Percentiles rank a stretch among this genome's conserved stretches.
Conservation (phyloP, 345 rosid genomes). For the Turnera subulata region DNA sequence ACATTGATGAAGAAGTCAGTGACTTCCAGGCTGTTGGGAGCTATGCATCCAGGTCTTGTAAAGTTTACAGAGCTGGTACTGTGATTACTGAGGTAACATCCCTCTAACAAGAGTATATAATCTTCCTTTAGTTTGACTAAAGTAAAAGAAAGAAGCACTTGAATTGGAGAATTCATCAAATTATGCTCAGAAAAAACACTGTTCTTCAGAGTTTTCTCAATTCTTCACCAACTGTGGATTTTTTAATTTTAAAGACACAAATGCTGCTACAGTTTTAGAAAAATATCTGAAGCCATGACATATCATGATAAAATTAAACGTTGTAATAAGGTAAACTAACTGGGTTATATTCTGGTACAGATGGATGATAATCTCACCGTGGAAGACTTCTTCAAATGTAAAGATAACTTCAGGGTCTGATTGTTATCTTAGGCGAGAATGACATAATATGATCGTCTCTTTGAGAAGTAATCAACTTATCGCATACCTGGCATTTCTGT, state of each 20-base stretch:
- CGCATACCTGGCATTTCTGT: too few relatives aligned
- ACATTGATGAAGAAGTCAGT: slow-evolving; percentile 13
- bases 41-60: slow-evolving; percentile 44
- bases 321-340: too few relatives aligned
- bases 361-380: slow-evolving; percentile 46
- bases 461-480: not conserved
- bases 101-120: not conserved
- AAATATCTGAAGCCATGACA: too few relatives aligned
- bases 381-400: slow-evolving; percentile 55
- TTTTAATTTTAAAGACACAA: too few relatives aligned
- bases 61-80: slow-evolving; percentile 39
- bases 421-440: slow-evolving; percentile 46
- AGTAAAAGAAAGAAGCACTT: too few relatives aligned
- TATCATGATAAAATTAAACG: too few relatives aligned
- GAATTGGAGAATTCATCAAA: too few relatives aligned
- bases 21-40: slow-evolving; percentile 48
- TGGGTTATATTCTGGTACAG: slow-evolving; percentile 9
- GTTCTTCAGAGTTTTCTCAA: too few relatives aligned
- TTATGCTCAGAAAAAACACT: too few relatives aligned
- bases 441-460: slow-evolving; percentile 23
- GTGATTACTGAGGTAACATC: slow-evolving; percentile 50
- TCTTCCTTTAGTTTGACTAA: not conserved
- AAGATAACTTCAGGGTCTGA: slow-evolving; percentile 44
- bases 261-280: too few relatives aligned
- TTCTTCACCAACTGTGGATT: too few relatives aligned